Base-by-base conservation (phyloP, 2,329 filamentous ascomycete genomes). In the Cercospora sp. region DNA sequence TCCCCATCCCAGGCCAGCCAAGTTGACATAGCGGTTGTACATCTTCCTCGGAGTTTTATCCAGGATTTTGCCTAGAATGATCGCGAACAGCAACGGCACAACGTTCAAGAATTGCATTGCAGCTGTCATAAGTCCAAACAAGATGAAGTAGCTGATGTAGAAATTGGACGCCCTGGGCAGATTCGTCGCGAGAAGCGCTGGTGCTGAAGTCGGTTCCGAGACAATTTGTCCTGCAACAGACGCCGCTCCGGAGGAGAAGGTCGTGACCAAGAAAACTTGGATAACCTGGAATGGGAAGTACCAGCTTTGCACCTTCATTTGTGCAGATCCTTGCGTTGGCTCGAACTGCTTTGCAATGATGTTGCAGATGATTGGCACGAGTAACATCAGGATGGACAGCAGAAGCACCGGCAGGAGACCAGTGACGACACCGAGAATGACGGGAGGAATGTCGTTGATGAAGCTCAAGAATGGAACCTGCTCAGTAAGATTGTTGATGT, bases 391-490 rank as follows among this genome's bases (percentile, higher is more conserved):
- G 0, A 82, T 33, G n/a, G 60, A 31, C 65, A 84, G 79, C 69
- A 83, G 72, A 5, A 76, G 30, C 6, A 73, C 72, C 1, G 82
- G 82, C 4, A 84, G 75, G 4, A 84, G 77, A 74, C 82, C 82
- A 31, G 80, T 82, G n/a, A 84, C 72, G 5, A 84, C 78, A 71
- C 82, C 82, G 1, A 82, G 72, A 40, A 83, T 79, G 12, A 78
- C 76, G 1, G 42, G 33, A 1, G 82, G 81, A 18, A 84, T 80
- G 12, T 77, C 68, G 53, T 80, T 74, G 66, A 84, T 80, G 77
- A 81, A 84, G 28, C 71, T 66, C 12, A 84, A 76, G 76, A 79
- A 83, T 1, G 73, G 66, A 76, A 80, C 58, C 72, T 71, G 75
- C 3, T 73, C 63, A 3, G 79, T 78, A n/a, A 83, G 74, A 60